Evolutionary conservation across 495 filamentous ascomycete genomes (phyloP), one percentile per base, ranked within the genome.

Genomic region (Pyrenula aspistea): DNA sequence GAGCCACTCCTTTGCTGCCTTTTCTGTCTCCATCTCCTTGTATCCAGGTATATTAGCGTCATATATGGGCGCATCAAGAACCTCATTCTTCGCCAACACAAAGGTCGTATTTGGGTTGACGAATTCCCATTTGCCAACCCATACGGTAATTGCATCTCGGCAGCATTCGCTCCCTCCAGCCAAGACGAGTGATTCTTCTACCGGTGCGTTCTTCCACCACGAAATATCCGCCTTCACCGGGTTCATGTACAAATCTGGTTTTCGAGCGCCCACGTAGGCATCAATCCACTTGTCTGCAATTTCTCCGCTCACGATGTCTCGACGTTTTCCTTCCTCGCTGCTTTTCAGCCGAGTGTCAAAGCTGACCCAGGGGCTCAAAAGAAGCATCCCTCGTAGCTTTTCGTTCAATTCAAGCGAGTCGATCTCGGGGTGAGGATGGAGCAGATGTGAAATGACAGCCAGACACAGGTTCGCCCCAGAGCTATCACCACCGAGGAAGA

Each of bases 401-500:
- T 62, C 56, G 0, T 60, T 54, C 0, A 76, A 56, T 0, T 54
- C 25, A 24, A 76, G 47, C 0, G 65, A 60, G 11, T 74, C 68
- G 55, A 77, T 73, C 8, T 70, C 68, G 0, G 79, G 74, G 58
- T 84, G 80, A 1, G 83, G 82, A 59, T 86, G 82, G 0, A 79
- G 67, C 2, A 85, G 66, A 58, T 87, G 84, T 4, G 77, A 70
- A 10, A 86, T 69, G 0, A 83, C 61, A 2, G 73, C 68, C 12
- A 81, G 59, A 22, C 73, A 68, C 2, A 87, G 68, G 59, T 86
- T 85, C 1, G 70, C 84, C 56, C 84, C 83, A 0, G 84, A 84
- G 1, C 82, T 84, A 65, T 87, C 83, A 11, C 84, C 84, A 23
- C 67, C 78, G 0, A 87, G 53, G 50, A 77, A 58, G 24, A 87